phyloP scores from a whole-genome alignment of 2,329 filamentous ascomycete genomes.

The Thielaviopsis ethacetica region DNA sequence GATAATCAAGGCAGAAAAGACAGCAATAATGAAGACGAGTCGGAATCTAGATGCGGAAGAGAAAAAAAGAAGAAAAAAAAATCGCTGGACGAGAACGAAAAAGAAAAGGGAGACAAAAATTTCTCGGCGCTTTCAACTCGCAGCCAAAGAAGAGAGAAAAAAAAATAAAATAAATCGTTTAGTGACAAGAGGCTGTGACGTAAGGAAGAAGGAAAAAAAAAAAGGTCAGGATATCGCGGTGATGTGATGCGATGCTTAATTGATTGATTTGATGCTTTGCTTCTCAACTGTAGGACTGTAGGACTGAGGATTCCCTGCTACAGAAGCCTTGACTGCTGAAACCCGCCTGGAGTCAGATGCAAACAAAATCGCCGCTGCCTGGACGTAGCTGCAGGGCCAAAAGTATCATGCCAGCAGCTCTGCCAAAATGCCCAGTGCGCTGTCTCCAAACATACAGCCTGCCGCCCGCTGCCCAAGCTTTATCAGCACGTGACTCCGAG shows the following conservation, averaged over 20 bases:
- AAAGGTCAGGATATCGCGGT: neutral
- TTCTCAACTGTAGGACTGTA: too few relatives aligned
- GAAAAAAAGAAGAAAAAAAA: neutral
- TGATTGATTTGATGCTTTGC: neutral
- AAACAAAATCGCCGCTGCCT: neutral
- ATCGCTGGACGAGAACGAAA: neutral
- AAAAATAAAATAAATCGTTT: neutral
- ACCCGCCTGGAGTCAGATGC: neutral
- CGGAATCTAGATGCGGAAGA: neutral
- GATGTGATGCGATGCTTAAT: neutral
- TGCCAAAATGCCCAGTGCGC: neutral
- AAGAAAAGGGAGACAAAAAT: too few relatives aligned
- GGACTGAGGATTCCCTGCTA: too few relatives aligned
- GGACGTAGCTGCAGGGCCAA: neutral
- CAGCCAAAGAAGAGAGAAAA: neutral
- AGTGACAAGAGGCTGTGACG: neutral
- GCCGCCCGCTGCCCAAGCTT: neutral
- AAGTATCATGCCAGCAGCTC: neutral
- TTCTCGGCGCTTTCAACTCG: neutral
- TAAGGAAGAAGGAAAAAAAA: neutral
- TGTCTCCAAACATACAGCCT: neutral
- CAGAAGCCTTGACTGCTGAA: too few relatives aligned
- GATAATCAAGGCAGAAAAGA: neutral
- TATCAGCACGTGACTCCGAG: slow-evolving; percentile 8
- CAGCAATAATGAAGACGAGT: too few relatives aligned